Percentiles rank a stretch among this genome's conserved stretches.
phyloP scores from a whole-genome alignment of 805 yeast species.

The Isabelozyma pseudorhagii region DNA sequence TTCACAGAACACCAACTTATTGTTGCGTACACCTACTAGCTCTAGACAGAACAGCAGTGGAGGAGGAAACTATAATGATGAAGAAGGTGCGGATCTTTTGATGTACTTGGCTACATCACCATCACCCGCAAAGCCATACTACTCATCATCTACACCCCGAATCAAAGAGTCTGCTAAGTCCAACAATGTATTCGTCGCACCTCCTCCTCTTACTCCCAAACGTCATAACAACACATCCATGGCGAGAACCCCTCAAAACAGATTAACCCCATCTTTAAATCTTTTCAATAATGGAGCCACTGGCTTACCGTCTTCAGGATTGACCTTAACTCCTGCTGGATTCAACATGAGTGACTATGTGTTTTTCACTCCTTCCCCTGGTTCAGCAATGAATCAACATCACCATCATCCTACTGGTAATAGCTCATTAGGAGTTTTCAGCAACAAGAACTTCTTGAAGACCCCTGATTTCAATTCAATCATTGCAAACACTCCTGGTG shows the following conservation, averaged over 20 bases:
- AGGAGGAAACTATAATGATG: constrained; percentile 28
- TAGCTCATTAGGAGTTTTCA: constrained; percentile 5
- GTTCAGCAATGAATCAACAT: constrained; percentile 10
- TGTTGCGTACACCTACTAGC: constrained; percentile 39
- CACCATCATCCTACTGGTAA: neutral
- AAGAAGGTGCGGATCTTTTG: constrained; percentile 78
- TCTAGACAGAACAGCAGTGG: constrained; percentile 9
- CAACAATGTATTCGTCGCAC: constrained; percentile 28
- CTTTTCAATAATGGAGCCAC: constrained; percentile 20
- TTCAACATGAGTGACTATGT: constrained; percentile 84
- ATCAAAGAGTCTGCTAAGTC: constrained; percentile 2
- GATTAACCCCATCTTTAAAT: constrained; percentile 39
- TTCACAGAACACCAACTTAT: constrained; percentile 4
- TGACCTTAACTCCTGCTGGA: constrained; percentile 56
- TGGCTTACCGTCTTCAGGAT: constrained; percentile 40
- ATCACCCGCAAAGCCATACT: constrained; percentile 50
- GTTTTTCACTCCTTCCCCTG: constrained; percentile 71
- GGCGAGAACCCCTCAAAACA: constrained; percentile 37
- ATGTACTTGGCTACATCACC: constrained; percentile 85
- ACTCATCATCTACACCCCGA: constrained; percentile 27
- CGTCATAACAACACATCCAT: constrained; percentile 19
- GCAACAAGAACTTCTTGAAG: constrained; percentile 25
- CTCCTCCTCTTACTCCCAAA: constrained; percentile 44
- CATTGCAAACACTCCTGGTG: constrained; percentile 8
- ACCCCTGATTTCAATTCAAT: constrained; percentile 41